Evolutionary conservation across 2,329 filamentous ascomycete species (phyloP), one percentile per base, ranked within the genome.

Genomic region (Beauveria asiatica): DNA sequence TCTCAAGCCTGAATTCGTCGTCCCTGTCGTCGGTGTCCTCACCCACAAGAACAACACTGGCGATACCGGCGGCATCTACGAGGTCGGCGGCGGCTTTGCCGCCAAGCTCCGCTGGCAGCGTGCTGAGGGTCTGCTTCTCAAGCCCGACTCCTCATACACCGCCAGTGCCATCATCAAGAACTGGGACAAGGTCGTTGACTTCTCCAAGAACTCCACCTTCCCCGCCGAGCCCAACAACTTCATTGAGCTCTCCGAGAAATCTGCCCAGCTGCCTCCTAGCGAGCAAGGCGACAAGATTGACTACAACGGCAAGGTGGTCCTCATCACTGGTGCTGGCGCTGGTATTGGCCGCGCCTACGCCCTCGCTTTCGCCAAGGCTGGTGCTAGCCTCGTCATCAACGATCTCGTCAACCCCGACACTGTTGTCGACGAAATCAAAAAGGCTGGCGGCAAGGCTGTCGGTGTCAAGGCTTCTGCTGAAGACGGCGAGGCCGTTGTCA

Each of bases 31-130:
- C 37, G 93, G 92, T 55, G 86, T 89, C 61, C 81, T 99, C 55
- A 89, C 89, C 48, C 92, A 97, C 82, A 86, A 89, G 70, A 90
- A 84, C 69, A 95, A 94, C 79, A 87, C 83, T 8, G 75, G 77
- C 52, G 93, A 97, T 80, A 93, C 83, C 51, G 94, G 94, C 64
- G 81, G 85, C 63, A 96, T 97, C 73, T 97, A 92, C 74, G 94
- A 97, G 78, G 90, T 89, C 65, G 94, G 94, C 62, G 94, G 90
- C 71, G 94, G 93, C 60, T 91, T 96, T 76, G 79, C 95, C 61
- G 90, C 93, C 67, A 97, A 97, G 82, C 77, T 96, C 62, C 85
- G 94, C 70, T 99, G 94, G 94, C 90, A 99, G 82, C 88, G 94
- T 65, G 87, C 94, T 59, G 87, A 85, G 73, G 94, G 94, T 75